Percentiles rank a stretch among this genome's conserved stretches.
These are phyloP conservation scores for Mycotypha africana DNA, from an alignment of 371 early-diverging fungal genomes.

Conservation along the genomic window DNA sequence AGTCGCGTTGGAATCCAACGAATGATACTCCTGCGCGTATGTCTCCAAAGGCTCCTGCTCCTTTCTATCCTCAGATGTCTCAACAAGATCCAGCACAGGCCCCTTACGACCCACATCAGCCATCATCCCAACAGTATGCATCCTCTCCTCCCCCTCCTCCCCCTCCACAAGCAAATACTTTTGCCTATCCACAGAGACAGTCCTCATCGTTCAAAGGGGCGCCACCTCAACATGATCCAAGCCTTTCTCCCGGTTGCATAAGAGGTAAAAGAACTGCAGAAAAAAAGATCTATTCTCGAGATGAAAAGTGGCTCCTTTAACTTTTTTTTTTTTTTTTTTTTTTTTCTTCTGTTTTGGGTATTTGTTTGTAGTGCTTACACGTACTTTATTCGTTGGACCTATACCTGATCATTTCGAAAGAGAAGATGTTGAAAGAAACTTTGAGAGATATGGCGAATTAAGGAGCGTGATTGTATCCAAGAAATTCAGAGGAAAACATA, in stretches of 20 bases:
- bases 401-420: conserved; percentile 29
- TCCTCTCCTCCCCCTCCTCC: neutral
- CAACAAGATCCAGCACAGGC: neutral
- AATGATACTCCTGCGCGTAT: no score
- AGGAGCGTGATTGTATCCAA: conserved; percentile 38
- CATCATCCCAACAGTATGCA: neutral
- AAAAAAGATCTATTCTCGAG: no score
- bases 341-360: no score
- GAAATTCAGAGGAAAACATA: conserved; percentile 21
- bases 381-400: conserved; percentile 46
- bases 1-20: conserved; percentile 19
- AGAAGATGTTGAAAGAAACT: conserved; percentile 28
- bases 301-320: neutral
- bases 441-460: conserved; percentile 34
- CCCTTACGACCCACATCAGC: neutral
- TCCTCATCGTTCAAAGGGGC: no score
- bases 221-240: conserved; percentile 24
- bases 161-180: no score
- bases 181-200: no score
- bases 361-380: conserved; percentile 29
- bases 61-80: no score
- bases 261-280: conserved; percentile 40
- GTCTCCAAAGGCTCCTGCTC: no score
- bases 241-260: conserved; percentile 31
- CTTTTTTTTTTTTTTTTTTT: neutral